These are phyloP conservation scores for Ceratocystis albifundus DNA, from an alignment of 2,329 filamentous ascomycete genomes.

Conservation along the genomic window DNA sequence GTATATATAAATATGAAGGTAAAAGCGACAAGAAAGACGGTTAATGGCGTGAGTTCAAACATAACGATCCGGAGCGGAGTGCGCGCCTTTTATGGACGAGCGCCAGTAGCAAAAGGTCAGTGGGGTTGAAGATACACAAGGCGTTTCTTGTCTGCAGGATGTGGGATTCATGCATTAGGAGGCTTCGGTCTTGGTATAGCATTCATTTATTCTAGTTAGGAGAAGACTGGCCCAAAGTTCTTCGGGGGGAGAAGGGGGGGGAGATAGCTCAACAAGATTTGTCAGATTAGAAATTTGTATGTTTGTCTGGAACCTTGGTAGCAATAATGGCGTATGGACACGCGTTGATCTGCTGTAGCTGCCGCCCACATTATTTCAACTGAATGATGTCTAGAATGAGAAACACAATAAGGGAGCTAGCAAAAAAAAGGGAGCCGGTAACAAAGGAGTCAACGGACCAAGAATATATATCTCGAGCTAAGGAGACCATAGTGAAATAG, in stretches of 20 bases:
- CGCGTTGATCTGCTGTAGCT: background rate
- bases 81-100: slow-evolving; percentile 10
- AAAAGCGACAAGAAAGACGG: slow-evolving; percentile 7
- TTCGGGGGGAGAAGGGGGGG: background rate
- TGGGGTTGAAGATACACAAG: background rate
- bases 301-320: background rate
- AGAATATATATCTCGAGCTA: no score
- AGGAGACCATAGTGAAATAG: no score
- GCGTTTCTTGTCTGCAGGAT: background rate
- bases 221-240: background rate
- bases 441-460: no score
- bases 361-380: background rate
- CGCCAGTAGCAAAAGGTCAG: background rate
- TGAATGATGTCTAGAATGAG: background rate
- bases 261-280: background rate
- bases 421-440: background rate
- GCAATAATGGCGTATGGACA: background rate
- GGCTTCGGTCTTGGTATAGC: slow-evolving; percentile 1
- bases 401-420: background rate
- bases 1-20: slow-evolving; percentile 14
- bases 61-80: background rate
- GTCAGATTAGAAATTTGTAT: no score
- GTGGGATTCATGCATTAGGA: slow-evolving; percentile 5
- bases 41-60: background rate
- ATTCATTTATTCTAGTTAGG: background rate